Conservation (phyloP, 2,329 filamentous ascomycete genomes). For the Aspergillus sp. region DNA sequence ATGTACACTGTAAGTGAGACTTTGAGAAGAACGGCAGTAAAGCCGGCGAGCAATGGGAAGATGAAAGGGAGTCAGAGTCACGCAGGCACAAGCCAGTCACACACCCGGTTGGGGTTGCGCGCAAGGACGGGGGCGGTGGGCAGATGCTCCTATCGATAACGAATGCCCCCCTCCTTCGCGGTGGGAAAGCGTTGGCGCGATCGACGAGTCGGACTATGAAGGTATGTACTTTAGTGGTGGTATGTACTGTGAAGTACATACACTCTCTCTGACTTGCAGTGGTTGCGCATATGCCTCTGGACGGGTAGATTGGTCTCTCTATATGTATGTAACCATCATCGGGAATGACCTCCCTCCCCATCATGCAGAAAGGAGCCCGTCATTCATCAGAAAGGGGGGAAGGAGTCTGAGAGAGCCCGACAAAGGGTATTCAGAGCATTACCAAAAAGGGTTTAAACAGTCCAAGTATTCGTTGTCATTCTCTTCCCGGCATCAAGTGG, state of each 20-base stretch:
- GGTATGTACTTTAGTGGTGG: background rate
- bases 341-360: background rate
- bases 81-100: conserved; percentile 34
- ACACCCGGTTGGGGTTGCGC: conserved; percentile 7
- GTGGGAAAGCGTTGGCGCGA: background rate
- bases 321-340: conserved; percentile 6
- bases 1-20: too few relatives aligned
- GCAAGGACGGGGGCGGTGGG: conserved; percentile 16
- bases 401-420: background rate
- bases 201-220: background rate
- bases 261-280: too few relatives aligned
- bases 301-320: too few relatives aligned
- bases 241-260: background rate
- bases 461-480: conserved; percentile 20
- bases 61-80: conserved; percentile 19
- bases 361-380: background rate
- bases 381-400: too few relatives aligned
- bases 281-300: too few relatives aligned
- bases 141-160: conserved; percentile 35
- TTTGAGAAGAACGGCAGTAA: background rate
- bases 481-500: conserved; percentile 17
- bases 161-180: conserved; percentile 30
- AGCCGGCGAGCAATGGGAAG: conserved; percentile 7
- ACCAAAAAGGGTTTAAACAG: background rate
- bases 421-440: background rate